These are phyloP conservation scores for Lachnellula subtilissima DNA, from an alignment of 2,329 filamentous ascomycete genomes.

Conservation along the genomic window DNA sequence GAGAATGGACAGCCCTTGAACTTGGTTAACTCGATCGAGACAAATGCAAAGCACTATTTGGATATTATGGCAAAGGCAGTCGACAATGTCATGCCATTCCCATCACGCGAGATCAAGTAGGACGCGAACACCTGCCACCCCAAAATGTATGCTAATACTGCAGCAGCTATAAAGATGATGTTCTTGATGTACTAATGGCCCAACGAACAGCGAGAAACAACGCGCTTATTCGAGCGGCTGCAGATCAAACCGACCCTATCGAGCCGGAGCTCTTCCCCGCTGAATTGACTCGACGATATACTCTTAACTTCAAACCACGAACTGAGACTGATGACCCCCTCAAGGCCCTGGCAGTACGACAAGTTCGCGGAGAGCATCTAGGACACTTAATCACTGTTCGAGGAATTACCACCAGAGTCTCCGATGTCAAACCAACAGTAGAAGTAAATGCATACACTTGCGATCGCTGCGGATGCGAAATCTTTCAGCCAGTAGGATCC, in stretches of 20 bases:
- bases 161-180: constrained; percentile 89
- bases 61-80: constrained; percentile 86
- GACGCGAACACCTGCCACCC: constrained; percentile 26
- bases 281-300: constrained; percentile 88
- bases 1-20: constrained; percentile 53
- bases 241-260: constrained; percentile 59
- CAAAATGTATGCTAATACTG: constrained; percentile 18
- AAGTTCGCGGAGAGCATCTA: constrained; percentile 88
- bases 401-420: constrained; percentile 90
- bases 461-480: constrained; percentile 91
- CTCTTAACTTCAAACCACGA: constrained; percentile 89
- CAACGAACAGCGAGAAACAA: constrained; percentile 84
- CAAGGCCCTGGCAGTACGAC: constrained; percentile 78
- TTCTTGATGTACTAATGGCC: constrained; percentile 93
- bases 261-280: constrained; percentile 80
- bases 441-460: constrained; percentile 97
- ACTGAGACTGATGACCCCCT: constrained; percentile 61
- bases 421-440: constrained; percentile 96
- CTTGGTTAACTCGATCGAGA: constrained; percentile 78
- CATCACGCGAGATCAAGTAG: constrained; percentile 72
- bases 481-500: constrained; percentile 91
- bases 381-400: constrained; percentile 90
- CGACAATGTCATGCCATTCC: constrained; percentile 77
- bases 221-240: constrained; percentile 62
- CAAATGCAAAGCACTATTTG: constrained; percentile 92